Percentiles rank a stretch among this genome's conserved stretches.
Conservation (phyloP, 345 rosid species). For the Litchi chinensis region DNA sequence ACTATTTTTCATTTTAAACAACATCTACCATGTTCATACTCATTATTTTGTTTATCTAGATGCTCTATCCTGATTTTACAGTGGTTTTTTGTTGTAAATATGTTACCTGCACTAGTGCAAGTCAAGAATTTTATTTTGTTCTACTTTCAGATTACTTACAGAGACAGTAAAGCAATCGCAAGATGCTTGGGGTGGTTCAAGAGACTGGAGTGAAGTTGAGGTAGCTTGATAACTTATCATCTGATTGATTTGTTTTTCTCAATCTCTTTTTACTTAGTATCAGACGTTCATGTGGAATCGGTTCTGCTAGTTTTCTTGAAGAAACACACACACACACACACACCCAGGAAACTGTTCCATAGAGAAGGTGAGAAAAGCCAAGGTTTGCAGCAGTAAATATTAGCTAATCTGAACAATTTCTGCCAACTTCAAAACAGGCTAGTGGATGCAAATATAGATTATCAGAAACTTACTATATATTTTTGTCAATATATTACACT, state of each 20-base stretch:
- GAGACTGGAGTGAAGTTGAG: slow-evolving; percentile 87
- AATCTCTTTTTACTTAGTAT: neutral
- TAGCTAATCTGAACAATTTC: neutral
- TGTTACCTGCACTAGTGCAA: neutral
- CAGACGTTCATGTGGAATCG: neutral
- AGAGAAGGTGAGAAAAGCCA: neutral
- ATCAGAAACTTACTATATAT: neutral
- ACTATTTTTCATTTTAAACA: too few species aligned
- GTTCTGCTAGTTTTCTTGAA: neutral
- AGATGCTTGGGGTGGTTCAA: slow-evolving; percentile 55
- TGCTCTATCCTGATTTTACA: too few species aligned
- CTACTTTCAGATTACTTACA: slow-evolving; percentile 64
- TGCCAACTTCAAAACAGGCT: neutral
- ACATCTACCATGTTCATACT: too few species aligned
- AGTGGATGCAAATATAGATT: neutral
- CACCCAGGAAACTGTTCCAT: neutral
- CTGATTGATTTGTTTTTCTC: neutral
- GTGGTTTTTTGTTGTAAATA: too few species aligned
- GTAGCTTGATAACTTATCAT: slow-evolving; percentile 30
- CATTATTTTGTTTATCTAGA: too few species aligned
- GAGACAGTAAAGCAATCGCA: slow-evolving; percentile 87
- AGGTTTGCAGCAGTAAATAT: neutral
- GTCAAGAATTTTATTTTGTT: neutral
- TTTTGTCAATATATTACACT: neutral
- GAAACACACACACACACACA: neutral